These are phyloP conservation scores for Pythium graminicola DNA, from an alignment of 352 stramenopile genomes.

Conservation along the genomic window DNA sequence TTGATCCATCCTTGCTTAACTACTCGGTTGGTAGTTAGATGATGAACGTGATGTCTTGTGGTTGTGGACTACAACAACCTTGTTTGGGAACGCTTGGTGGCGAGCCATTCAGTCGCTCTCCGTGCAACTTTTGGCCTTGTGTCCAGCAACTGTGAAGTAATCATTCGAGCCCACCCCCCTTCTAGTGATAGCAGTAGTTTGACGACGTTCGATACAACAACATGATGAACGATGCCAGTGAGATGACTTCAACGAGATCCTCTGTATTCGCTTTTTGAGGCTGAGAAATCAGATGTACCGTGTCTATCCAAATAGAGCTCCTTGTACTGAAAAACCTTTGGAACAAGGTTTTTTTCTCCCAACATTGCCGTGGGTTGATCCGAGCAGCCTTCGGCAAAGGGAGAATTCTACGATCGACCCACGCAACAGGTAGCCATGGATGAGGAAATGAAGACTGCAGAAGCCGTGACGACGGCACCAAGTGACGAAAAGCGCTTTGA, in stretches of 20 bases:
- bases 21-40: constrained; percentile 49
- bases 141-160: background rate
- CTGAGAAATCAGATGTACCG: background rate
- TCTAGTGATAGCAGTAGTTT: constrained; percentile 24
- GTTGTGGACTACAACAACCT: background rate
- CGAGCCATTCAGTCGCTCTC: constrained; percentile 12
- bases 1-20: constrained; percentile 69
- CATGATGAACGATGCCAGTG: background rate
- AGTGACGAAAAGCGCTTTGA: constrained; percentile 92
- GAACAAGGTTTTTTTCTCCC: constrained; percentile 7
- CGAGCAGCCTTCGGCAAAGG: background rate
- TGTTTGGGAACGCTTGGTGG: background rate
- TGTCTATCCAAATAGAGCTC: background rate
- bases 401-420: constrained; percentile 10
- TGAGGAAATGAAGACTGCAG: constrained; percentile 53
- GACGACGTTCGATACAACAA: constrained; percentile 9
- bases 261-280: too few species aligned
- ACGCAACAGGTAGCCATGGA: constrained; percentile 34
- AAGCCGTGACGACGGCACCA: constrained; percentile 18
- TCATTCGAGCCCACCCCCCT: background rate
- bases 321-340: background rate
- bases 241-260: background rate
- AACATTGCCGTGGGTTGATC: constrained; percentile 17
- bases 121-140: background rate
- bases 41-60: background rate